Evolutionary conservation across 768 basidiomycete genomes (phyloP), one percentile per base, ranked within the genome.

Genomic region (Lentinula sp.): DNA sequence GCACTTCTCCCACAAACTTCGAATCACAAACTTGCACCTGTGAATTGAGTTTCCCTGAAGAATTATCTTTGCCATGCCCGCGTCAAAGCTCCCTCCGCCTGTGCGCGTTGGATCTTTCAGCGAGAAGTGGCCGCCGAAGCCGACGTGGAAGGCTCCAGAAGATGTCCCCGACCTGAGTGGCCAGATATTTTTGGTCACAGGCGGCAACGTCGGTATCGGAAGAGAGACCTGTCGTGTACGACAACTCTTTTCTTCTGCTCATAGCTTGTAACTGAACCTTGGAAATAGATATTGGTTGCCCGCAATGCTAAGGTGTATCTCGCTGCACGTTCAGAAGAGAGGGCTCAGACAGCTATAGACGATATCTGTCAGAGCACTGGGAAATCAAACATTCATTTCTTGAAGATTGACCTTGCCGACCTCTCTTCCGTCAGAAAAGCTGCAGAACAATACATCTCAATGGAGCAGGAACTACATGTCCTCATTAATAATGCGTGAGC

Each of bases 261-360:
- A 12, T 23, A 12, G 4, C 54, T 57, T 28, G 6, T 1, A 33
- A 48, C 50, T 64, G n/a, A 65, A 16, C 42, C 7, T 51, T 43
- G 18, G 6, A 3, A 54, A 51, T 60, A 79, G 76, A 71, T 68
- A 3, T 70, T 81, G 23, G 68, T 82, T 28, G 42, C 63, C 36
- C 76, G 78, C 48, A 76, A 79, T 58, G 81, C 81, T 15, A 81
- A 76, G 59, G 81, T 83, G 7, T 83, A 84, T 65, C 62, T 82
- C 50, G 78, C 76, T 1, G 65, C 73, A 18, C 72, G 79, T 16
- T 70, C 64, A 20, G 61, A 69, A 50, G 64, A 59, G 28, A 79
- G 74, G 62, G 71, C 74, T 7, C 67, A 70, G 1, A 67, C 64
- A 2, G 79, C 78, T 10, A 79, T 82, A 49, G 67, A 69, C 15